Percentiles rank a stretch among this genome's conserved stretches.
Evolutionary conservation across 2,329 filamentous ascomycete genomes (phyloP).

Genomic region (Aspergillus alliaceus): DNA sequence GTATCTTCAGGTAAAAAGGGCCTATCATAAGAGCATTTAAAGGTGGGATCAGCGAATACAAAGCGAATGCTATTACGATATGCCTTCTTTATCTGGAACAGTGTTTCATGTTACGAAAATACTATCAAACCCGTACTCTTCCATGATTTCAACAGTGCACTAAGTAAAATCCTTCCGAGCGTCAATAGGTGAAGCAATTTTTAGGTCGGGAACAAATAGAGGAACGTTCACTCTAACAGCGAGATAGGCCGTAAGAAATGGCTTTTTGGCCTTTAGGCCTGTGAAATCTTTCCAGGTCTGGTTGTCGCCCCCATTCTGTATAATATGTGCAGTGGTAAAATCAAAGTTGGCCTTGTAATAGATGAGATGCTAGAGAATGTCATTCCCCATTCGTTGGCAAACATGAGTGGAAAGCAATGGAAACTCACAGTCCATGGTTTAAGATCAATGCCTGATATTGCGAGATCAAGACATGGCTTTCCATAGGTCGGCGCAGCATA

Average conservation of each 20-base stretch:
- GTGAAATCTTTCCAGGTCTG: not conserved
- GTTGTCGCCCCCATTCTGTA: no score
- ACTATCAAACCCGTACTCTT: not conserved
- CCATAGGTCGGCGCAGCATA: not conserved
- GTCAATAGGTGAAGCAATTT: no score
- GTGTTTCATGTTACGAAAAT: no score
- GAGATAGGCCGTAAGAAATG: not conserved
- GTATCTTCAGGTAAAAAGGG: not conserved
- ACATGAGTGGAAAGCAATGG: not conserved
- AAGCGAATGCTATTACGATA: no score
- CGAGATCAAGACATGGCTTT: no score
- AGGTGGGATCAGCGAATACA: not conserved
- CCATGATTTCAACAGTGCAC: not conserved
- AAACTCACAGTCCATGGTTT: not conserved
- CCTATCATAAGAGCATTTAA: not conserved
- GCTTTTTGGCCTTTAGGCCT: not conserved
- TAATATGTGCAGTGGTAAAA: no score
- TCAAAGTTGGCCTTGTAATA: no score
- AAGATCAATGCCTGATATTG: not conserved
- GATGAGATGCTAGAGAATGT: not conserved
- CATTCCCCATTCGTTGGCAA: not conserved
- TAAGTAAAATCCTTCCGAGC: not conserved
- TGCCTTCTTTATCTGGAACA: no score
- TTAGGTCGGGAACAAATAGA: no score
- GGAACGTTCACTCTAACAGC: not conserved